Evolutionary conservation across 208 protist species (phyloP).

Genomic region (Trichomonas tenax): DNA sequence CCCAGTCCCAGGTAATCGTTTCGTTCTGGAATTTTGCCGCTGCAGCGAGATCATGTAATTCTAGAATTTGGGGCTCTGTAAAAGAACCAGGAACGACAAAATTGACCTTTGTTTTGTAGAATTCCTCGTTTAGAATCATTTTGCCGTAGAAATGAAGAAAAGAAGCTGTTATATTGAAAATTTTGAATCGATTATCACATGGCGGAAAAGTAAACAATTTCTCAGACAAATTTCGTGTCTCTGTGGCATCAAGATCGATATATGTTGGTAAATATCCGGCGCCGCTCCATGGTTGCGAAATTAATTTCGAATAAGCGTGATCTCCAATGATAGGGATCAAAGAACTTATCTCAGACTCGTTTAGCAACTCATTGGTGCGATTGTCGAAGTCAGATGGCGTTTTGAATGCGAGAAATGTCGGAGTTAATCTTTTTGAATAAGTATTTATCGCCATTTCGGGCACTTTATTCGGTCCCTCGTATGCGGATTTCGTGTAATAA

Average conservation of each 20-base stretch:
- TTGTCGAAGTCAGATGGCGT: background rate
- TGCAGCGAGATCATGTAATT: background rate
- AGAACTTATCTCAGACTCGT: background rate
- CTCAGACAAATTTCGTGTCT: background rate
- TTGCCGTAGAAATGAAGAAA: background rate
- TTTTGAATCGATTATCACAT: background rate
- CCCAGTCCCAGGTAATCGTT: background rate
- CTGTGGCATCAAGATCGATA: background rate
- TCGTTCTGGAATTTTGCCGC: background rate
- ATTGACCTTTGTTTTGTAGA: background rate
- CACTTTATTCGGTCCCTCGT: background rate
- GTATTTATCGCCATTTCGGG: background rate
- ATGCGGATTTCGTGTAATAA: background rate
- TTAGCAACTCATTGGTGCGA: background rate
- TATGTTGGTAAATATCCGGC: background rate
- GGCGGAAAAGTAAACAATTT: background rate
- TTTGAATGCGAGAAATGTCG: background rate
- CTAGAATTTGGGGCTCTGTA: background rate
- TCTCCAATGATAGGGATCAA: background rate
- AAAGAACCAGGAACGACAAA: background rate
- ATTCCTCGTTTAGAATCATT: background rate
- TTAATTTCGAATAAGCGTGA: background rate
- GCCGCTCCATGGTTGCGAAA: background rate
- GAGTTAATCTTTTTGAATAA: background rate
- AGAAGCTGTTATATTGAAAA: background rate